Conservation (phyloP, 2,329 filamentous ascomycete genomes). For the Dothideomycetes sp. region DNA sequence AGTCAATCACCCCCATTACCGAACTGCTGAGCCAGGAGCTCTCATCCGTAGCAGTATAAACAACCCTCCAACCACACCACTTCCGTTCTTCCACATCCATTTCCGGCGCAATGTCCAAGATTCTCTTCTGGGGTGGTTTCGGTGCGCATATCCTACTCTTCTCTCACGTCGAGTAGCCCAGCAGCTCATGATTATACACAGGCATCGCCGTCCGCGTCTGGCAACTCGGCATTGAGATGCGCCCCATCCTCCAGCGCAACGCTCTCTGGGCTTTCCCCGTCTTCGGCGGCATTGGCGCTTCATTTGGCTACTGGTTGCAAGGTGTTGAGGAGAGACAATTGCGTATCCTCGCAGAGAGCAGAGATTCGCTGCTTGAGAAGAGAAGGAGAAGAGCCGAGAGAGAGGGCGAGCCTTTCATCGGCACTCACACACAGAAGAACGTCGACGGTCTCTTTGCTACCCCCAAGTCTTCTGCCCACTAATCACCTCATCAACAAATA, state of each 20-base stretch:
- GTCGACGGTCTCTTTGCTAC: slow-evolving; percentile 24
- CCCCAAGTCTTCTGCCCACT: too few species aligned
- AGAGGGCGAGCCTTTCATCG: slow-evolving; percentile 37
- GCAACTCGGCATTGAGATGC: slow-evolving; percentile 98
- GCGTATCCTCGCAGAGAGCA: slow-evolving; percentile 66
- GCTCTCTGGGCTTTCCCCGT: slow-evolving; percentile 87
- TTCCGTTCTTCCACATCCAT: slow-evolving; percentile 5
- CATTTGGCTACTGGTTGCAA: slow-evolving; percentile 95
- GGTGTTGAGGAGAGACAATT: slow-evolving; percentile 79
- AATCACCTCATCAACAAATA: too few species aligned
- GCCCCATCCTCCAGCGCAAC: slow-evolving; percentile 76
- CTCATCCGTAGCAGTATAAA: slow-evolving; percentile 1
- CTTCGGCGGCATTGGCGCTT: slow-evolving; percentile 75
- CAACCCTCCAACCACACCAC: not conserved
- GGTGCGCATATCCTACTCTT: slow-evolving; percentile 43
- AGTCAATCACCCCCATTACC: not conserved
- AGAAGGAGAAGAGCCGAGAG: slow-evolving; percentile 65
- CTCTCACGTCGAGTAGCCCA: not conserved
- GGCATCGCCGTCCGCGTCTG: slow-evolving; percentile 86
- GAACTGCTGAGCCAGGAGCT: slow-evolving; percentile 6
- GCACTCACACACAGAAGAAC: slow-evolving; percentile 24
- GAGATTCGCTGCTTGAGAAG: slow-evolving; percentile 79
- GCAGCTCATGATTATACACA: slow-evolving; percentile 32
- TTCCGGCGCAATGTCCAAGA: slow-evolving; percentile 31
- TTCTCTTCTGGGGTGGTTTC: slow-evolving; percentile 84